Conservation (phyloP, 208 protist genomes). For the Acanthamoeba castellanii region DNA sequence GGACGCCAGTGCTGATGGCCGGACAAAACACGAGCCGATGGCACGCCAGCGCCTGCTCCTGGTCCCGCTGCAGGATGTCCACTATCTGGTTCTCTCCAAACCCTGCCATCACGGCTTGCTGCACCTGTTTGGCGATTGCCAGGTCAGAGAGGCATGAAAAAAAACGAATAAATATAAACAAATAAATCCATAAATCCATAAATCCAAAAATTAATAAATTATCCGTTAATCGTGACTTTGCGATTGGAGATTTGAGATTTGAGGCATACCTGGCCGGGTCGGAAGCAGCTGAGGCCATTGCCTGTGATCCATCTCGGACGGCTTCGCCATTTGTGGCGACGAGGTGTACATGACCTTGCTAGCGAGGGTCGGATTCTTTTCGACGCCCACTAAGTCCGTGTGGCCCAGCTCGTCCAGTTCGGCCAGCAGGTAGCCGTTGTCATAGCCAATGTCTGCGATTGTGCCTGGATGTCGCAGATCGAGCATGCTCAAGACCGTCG, state of each 20-base stretch:
- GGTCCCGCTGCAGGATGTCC: background rate
- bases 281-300: background rate
- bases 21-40: constrained; percentile 17
- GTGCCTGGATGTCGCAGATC: background rate
- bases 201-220: background rate
- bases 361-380: background rate
- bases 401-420: background rate
- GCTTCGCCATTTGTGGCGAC: background rate
- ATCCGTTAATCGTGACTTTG: background rate
- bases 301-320: background rate
- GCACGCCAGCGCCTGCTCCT: background rate
- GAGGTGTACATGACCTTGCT: background rate
- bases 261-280: background rate
- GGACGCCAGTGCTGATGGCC: constrained; percentile 3
- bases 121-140: background rate
- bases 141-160: background rate
- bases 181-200: background rate
- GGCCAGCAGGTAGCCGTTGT: constrained; percentile 1
- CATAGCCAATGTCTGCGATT: constrained; percentile 18
- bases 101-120: constrained; percentile 41
- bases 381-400: background rate
- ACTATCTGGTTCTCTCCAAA: constrained; percentile 29
- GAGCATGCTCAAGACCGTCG: background rate
- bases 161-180: background rate
- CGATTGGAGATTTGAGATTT: background rate